Conservation (phyloP, 2,329 filamentous ascomycete genomes). For the Fusarium sp. region DNA sequence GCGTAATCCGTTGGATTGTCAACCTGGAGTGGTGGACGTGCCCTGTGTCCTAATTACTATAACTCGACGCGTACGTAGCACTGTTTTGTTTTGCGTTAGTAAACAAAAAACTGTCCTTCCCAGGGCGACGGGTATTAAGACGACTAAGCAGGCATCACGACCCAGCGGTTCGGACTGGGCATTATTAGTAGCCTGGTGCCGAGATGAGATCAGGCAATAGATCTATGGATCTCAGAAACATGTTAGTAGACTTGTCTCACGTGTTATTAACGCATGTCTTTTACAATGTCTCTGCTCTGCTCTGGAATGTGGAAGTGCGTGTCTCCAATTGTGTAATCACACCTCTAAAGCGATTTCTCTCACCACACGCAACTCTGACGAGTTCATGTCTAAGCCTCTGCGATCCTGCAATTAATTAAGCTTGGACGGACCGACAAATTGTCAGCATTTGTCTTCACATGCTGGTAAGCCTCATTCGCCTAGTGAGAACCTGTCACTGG, state of each 20-base stretch:
- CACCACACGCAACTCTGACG: constrained; percentile 19
- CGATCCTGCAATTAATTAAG: constrained; percentile 25
- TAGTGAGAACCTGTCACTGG: constrained; percentile 23
- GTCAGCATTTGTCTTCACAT: constrained; percentile 15
- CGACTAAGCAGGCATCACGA: constrained; percentile 30
- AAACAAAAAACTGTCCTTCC: constrained; percentile 30
- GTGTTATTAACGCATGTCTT: constrained; percentile 24
- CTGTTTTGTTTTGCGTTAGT: constrained; percentile 31
- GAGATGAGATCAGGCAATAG: constrained; percentile 40
- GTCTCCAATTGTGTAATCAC: constrained; percentile 7
- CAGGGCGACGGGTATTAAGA: constrained; percentile 34
- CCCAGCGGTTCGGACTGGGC: constrained; percentile 33
- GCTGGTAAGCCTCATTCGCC: constrained; percentile 30
- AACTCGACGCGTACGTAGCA: constrained; percentile 14
- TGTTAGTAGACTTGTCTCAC: constrained; percentile 23
- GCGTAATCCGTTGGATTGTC: constrained; percentile 12
- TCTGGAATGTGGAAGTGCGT: constrained; percentile 27
- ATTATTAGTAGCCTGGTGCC: constrained; percentile 29
- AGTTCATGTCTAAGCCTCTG: constrained; percentile 18
- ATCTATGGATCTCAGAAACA: constrained; percentile 24
- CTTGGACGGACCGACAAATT: constrained; percentile 4
- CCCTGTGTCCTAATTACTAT: constrained; percentile 7
- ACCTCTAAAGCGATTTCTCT: neutral
- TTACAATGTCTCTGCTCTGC: neutral
- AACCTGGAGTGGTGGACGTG: constrained; percentile 9